Base-by-base conservation (phyloP, 192 early-diverging fungal species). In the Backusella liffmaniae region DNA sequence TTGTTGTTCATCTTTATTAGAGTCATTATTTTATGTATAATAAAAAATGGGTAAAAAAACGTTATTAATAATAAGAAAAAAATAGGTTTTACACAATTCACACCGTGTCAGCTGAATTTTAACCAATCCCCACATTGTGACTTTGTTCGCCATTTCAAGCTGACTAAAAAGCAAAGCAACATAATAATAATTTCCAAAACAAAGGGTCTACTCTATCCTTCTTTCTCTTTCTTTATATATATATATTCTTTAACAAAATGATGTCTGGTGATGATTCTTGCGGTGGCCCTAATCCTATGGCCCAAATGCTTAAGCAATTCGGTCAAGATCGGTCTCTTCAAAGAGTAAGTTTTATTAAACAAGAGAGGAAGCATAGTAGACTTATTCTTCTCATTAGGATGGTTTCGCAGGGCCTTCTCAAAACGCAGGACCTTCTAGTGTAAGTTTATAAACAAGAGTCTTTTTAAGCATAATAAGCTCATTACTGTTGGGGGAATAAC, bases 231-330 rank as follows among this genome's bases (percentile, higher is more conserved):
- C 23, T 59, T 10, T 62, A 12, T 62, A 62, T n/a, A 32, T n/a
- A 32, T 41, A 73, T 73, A 53, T 39, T 53, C 15, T 73, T 73
- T 42, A 32, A 62, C 34, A 74, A 74, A 15, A 74, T 74, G 73
- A 46, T 65, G 32, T 76, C 41, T 51, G 92, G 90, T 75, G 92
- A 90, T 69, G 93, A 94, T 74, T 94, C 92, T 78, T 89, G 89
- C 35, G 77, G 90, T 10, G 90, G 90, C 16, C 72, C 84, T 44
- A 97, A 94, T 76, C 89, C 94, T 6, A 85, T 97, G 85, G 81
- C 74, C 29, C 88, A 90, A 68, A 89, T 97, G 77, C 87, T 91
- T 77, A 96, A 97, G 84, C 92, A 94, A 79, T 87, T 97, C 73
- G 82, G 89, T 76, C 86, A 92, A 56, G 92, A 96, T 83, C 84